phyloP scores from a whole-genome alignment of 2,329 filamentous ascomycete species.

The Sporothrix luriei region DNA sequence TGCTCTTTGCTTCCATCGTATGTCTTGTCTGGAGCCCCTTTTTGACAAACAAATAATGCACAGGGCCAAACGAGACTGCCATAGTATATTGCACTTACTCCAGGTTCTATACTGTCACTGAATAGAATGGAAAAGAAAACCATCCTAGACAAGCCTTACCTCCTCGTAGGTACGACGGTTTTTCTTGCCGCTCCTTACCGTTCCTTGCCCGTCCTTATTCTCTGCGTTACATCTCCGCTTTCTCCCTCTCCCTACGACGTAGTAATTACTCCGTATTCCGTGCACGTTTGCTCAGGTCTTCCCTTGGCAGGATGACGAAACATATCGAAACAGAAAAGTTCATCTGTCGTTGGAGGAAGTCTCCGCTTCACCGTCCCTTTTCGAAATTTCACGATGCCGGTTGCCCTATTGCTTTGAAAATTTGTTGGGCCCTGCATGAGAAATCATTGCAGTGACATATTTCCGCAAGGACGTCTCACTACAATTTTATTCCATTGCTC shows the following conservation, averaged over 20 bases:
- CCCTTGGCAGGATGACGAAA: constrained; percentile 2
- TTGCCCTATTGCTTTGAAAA: neutral
- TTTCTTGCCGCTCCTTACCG: neutral
- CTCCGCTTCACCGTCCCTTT: neutral
- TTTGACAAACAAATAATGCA: neutral
- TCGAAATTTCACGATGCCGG: neutral
- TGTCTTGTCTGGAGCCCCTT: neutral
- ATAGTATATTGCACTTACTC: too few relatives aligned
- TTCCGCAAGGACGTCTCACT: too few relatives aligned
- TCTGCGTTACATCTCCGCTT: neutral
- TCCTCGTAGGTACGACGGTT: constrained; percentile 20
- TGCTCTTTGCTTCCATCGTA: neutral
- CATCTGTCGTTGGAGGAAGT: too few relatives aligned
- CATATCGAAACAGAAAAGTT: neutral
- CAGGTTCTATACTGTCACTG: too few relatives aligned
- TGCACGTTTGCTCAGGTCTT: neutral
- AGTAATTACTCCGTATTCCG: neutral
- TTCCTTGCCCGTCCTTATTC: neutral
- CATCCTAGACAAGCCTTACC: neutral
- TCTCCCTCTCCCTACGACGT: neutral
- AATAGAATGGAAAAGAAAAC: neutral
- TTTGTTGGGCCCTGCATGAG: neutral
- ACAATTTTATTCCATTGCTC: too few relatives aligned
- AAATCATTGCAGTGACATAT: neutral
- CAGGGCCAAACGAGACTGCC: too few relatives aligned